Evolutionary conservation across 2,329 filamentous ascomycete species (phyloP), one percentile per base, ranked within the genome.

Genomic region (Apiospora aurea): DNA sequence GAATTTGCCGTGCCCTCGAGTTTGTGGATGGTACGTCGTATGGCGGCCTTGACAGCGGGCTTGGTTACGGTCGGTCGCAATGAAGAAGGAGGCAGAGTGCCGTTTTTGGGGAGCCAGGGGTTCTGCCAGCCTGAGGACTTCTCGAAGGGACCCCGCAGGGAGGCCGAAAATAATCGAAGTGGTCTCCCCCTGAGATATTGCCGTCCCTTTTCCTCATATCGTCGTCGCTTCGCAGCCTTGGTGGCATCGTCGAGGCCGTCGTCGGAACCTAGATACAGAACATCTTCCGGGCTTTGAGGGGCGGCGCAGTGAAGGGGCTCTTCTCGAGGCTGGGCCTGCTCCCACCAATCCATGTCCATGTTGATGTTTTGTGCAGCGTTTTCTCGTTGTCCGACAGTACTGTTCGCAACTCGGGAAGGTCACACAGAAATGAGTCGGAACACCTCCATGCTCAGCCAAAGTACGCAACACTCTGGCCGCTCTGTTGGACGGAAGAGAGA

Each of bases 101-200:
- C 57, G 21, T 64, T 69, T 69, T 75, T 78, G 57, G 83, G 82
- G 57, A 80, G 77, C 88, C 88, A 89, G 18, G 88, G 88, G 73
- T 89, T 88, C 44, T 78, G 76, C 87, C 87, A 90, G 29, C 85
- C 85, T 1, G 80, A 83, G 53, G 81, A 77, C 71, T 76, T 79
- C 64, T 86, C 84, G 74, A 93, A 92, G 0, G 92, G 92, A 0
- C 92, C 92, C 72, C 82, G 85, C 3, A 94, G 82, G 7, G 82
- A 80, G 8, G 92, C 88, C 16, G 92, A 92, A 3, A 91, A 79
- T 2, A 95, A 83, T 34, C 87, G 77, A 0, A 91, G 86, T 1
- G 85, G 78, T 43, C 85, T 81, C 0, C 92, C 92, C 8, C 84
- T 81, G 49, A 93, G 81, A 75, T 88, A 93, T 46, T 85, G 84